phyloP scores from a whole-genome alignment of 768 basidiomycete genomes.

The Clathrus columnatus region DNA sequence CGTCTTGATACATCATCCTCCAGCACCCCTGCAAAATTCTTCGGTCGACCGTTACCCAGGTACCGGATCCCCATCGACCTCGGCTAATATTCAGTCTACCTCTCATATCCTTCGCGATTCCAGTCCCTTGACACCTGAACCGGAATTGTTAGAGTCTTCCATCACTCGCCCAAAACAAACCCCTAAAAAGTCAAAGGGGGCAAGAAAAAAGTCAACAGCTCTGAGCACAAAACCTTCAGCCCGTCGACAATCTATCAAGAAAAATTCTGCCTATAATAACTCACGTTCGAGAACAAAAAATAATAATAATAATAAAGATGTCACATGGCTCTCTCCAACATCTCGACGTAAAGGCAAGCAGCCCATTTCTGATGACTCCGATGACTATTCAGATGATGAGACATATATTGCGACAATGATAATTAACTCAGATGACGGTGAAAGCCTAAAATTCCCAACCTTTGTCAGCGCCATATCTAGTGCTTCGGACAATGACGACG shows the following conservation, averaged over 20 bases:
- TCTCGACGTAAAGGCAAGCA: conserved; percentile 7
- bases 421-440: conserved; percentile 9
- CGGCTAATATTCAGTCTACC: too few species aligned
- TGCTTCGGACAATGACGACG: conserved; percentile 29
- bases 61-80: neutral
- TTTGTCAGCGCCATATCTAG: conserved; percentile 58
- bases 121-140: conserved; percentile 7
- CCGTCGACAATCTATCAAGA: neutral
- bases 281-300: too few species aligned
- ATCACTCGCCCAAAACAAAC: neutral
- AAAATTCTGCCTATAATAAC: neutral
- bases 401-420: conserved; percentile 5
- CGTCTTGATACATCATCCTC: conserved; percentile 1
- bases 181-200: neutral
- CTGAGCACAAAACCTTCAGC: neutral
- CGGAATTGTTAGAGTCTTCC: neutral
- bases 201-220: neutral
- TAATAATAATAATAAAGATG: conserved; percentile 5
- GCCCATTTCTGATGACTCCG: conserved; percentile 5
- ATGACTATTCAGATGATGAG: conserved; percentile 4
- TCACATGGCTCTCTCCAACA: conserved; percentile 1
- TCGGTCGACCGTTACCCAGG: too few species aligned
- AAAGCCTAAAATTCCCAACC: conserved; percentile 40
- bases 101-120: neutral
- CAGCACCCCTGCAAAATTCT: neutral